These are phyloP conservation scores for Picochlorum sp. DNA, from an alignment of 139 green algal species.

Conservation along the genomic window DNA sequence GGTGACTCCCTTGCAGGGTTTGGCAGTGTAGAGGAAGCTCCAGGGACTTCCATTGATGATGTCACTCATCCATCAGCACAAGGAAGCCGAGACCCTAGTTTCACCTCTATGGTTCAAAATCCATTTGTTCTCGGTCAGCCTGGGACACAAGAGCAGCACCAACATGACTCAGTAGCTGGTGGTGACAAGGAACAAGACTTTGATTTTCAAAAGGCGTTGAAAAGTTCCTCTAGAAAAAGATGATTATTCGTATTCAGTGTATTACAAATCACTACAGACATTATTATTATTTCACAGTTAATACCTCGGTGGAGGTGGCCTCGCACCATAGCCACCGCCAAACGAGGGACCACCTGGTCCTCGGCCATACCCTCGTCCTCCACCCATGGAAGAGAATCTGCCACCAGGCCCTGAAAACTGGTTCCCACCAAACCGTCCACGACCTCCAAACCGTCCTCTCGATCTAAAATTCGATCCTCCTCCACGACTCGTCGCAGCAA, in stretches of 20 bases:
- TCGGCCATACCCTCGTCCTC: conserved; percentile 11
- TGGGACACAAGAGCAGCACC: too few relatives aligned
- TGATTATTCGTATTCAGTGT: too few relatives aligned
- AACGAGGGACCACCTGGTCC: too few relatives aligned
- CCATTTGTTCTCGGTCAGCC: too few relatives aligned
- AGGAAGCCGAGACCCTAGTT: conserved; percentile 7
- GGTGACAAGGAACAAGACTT: too few relatives aligned
- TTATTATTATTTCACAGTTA: too few relatives aligned
- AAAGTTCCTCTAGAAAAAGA: too few relatives aligned
- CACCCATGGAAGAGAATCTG: neutral
- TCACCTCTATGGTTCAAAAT: conserved; percentile 3
- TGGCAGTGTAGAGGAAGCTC: neutral
- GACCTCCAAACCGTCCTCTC: conserved; percentile 16
- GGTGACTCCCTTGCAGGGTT: neutral
- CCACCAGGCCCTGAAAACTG: neutral
- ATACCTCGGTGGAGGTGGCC: too few relatives aligned
- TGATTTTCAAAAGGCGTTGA: too few relatives aligned
- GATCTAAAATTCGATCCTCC: conserved; percentile 1
- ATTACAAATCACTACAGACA: too few relatives aligned
- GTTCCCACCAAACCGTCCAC: conserved; percentile 7
- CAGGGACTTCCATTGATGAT: neutral
- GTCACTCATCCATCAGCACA: neutral
- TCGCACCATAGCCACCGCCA: too few relatives aligned
- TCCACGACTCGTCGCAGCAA: conserved; percentile 32
- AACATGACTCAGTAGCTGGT: too few relatives aligned